Evolutionary conservation across 2,329 filamentous ascomycete species (phyloP).

Genomic region (Cryphonectria nitschkei): DNA sequence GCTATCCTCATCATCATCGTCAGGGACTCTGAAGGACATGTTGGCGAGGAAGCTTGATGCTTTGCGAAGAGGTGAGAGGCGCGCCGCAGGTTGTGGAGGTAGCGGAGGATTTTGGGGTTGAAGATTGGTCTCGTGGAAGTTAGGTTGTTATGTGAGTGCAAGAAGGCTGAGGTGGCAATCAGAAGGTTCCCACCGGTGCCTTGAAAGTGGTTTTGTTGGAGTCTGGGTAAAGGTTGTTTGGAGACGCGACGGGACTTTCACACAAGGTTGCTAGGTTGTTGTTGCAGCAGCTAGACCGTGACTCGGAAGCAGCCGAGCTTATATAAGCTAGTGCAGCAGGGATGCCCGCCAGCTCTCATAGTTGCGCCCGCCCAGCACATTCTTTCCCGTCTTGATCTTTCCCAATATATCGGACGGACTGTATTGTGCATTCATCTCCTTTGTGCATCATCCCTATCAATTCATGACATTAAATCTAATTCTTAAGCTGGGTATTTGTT

Average conservation of each 20-base stretch:
- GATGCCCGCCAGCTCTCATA: neutral
- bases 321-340: neutral
- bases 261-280: neutral
- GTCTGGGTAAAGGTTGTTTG: neutral
- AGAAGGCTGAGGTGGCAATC: neutral
- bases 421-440: neutral
- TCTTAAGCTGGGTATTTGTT: neutral
- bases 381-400: neutral
- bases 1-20: constrained; percentile 42
- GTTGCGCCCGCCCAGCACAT: neutral
- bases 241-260: constrained; percentile 16
- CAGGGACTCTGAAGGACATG: constrained; percentile 43
- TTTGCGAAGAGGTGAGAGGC: neutral
- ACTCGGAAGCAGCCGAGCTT: constrained; percentile 14
- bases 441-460: neutral
- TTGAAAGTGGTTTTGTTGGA: neutral
- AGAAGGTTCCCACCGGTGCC: neutral
- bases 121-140: neutral
- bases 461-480: neutral
- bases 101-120: neutral
- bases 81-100: neutral
- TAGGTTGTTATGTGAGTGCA: neutral
- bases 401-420: neutral
- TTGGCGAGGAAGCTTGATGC: constrained; percentile 41
- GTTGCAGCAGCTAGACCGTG: neutral